Conservation (phyloP, 768 basidiomycete species). For the Xanthoconium stramineum region DNA sequence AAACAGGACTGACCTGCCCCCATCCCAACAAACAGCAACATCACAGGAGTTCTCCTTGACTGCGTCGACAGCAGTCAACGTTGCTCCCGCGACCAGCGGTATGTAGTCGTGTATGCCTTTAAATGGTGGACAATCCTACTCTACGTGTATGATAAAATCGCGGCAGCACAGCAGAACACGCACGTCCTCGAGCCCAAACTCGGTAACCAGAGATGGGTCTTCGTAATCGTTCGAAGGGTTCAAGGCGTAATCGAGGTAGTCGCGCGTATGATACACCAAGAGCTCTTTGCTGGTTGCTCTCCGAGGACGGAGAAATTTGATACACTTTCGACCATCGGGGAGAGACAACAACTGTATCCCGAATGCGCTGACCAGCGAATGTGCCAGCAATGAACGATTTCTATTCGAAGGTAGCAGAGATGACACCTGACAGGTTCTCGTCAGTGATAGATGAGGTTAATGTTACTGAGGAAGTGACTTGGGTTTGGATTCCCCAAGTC, state of each 20-base stretch:
- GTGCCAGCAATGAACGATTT: conserved; percentile 62
- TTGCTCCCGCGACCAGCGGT: conserved; percentile 68
- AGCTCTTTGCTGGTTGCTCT: conserved; percentile 59
- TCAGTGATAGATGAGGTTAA: neutral
- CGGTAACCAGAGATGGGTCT: conserved; percentile 22
- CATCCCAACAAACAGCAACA: conserved; percentile 86
- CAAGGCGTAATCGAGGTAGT: conserved; percentile 63
- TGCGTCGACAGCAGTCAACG: conserved; percentile 66
- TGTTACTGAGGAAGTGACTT: neutral
- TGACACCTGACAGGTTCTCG: conserved; percentile 32
- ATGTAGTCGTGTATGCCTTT: conserved; percentile 66
- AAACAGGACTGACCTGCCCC: conserved; percentile 58
- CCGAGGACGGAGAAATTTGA: conserved; percentile 50
- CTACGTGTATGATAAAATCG: neutral
- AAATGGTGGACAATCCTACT: conserved; percentile 83
- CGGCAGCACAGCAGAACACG: conserved; percentile 9
- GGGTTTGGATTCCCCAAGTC: neutral
- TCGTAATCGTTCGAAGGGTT: conserved; percentile 30
- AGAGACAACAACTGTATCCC: conserved; percentile 42
- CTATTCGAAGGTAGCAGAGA: conserved; percentile 68
- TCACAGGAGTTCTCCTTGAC: conserved; percentile 51
- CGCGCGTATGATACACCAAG: conserved; percentile 62
- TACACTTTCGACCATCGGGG: conserved; percentile 19
- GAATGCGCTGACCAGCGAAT: conserved; percentile 55
- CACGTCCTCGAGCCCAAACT: conserved; percentile 64